phyloP scores from a whole-genome alignment of 257 asterid genomes.

The Anisodus tanguticus region DNA sequence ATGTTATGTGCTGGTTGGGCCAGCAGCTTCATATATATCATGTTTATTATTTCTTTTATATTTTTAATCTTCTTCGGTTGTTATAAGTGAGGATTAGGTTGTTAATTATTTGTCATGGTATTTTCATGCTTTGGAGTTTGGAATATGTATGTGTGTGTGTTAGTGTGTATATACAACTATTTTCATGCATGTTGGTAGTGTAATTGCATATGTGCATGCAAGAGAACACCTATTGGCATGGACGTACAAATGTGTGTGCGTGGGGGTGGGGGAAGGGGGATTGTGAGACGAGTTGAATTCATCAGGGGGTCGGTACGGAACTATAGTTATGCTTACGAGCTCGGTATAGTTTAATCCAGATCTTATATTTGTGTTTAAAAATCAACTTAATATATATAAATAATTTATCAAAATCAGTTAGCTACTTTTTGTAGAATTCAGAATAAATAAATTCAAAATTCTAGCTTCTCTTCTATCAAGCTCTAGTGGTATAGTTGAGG shows the following conservation, averaged over 20 bases:
- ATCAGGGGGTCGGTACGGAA: no score
- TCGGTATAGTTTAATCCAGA: neutral
- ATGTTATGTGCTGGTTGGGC: neutral
- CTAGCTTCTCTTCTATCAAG: no score
- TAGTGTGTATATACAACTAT: neutral
- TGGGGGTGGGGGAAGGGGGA: neutral
- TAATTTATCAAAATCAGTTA: neutral
- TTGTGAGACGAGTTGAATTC: neutral
- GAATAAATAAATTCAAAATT: no score
- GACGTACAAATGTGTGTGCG: neutral
- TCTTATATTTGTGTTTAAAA: no score
- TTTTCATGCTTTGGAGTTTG: constrained; percentile 8
- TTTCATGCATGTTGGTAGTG: neutral
- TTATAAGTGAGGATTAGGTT: neutral
- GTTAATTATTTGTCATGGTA: constrained; percentile 4
- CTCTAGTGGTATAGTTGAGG: neutral
- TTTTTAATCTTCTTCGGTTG: neutral
- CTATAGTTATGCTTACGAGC: no score
- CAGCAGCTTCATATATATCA: neutral
- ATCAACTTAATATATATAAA: no score
- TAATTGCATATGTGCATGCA: constrained; percentile 9
- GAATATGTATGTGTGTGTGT: neutral
- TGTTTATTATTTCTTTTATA: neutral
- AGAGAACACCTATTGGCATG: neutral
- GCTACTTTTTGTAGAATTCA: no score